A percentile compares a stretch with the other conserved stretches of the same genome.
Evolutionary conservation across 768 basidiomycete genomes (phyloP).

Genomic region (Leccinellum albellum): DNA sequence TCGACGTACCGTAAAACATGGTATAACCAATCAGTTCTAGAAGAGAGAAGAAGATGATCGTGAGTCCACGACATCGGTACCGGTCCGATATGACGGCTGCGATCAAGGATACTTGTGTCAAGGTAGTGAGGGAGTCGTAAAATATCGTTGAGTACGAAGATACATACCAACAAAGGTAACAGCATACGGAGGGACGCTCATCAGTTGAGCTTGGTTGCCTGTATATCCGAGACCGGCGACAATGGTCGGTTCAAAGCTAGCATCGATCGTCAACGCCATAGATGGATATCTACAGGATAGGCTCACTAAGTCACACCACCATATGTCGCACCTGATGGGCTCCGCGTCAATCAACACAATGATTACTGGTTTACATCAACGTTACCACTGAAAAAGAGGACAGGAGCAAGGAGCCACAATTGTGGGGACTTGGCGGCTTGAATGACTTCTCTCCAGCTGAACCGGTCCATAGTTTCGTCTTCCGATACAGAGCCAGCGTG

Average conservation of each 20-base stretch:
- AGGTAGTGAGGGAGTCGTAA: background rate
- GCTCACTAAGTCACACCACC: slow-evolving; percentile 25
- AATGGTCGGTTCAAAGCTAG: slow-evolving; percentile 71
- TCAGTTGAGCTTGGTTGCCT: slow-evolving; percentile 39
- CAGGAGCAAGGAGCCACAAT: slow-evolving; percentile 40
- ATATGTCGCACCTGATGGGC: slow-evolving; percentile 14
- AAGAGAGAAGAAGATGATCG: slow-evolving; percentile 41
- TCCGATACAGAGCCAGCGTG: slow-evolving; percentile 31
- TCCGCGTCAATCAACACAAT: background rate
- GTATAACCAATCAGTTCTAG: slow-evolving; percentile 49
- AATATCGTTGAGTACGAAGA: background rate
- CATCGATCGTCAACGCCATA: slow-evolving; percentile 32
- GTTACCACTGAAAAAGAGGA: slow-evolving; percentile 53
- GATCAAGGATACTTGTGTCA: slow-evolving; percentile 31
- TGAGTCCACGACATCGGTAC: slow-evolving; percentile 48
- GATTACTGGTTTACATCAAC: background rate
- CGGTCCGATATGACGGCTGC: slow-evolving; percentile 51
- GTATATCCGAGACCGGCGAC: slow-evolving; percentile 58
- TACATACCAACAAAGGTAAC: slow-evolving; percentile 17
- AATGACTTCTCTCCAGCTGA: slow-evolving; percentile 56
- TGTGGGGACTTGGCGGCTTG: slow-evolving; percentile 50
- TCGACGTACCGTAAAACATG: slow-evolving; percentile 47
- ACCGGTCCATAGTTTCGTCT: slow-evolving; percentile 42
- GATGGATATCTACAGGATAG: slow-evolving; percentile 1
- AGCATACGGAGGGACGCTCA: slow-evolving; percentile 33